phyloP scores from a whole-genome alignment of 2,329 filamentous ascomycete species.

The Sporothrix humicola region DNA sequence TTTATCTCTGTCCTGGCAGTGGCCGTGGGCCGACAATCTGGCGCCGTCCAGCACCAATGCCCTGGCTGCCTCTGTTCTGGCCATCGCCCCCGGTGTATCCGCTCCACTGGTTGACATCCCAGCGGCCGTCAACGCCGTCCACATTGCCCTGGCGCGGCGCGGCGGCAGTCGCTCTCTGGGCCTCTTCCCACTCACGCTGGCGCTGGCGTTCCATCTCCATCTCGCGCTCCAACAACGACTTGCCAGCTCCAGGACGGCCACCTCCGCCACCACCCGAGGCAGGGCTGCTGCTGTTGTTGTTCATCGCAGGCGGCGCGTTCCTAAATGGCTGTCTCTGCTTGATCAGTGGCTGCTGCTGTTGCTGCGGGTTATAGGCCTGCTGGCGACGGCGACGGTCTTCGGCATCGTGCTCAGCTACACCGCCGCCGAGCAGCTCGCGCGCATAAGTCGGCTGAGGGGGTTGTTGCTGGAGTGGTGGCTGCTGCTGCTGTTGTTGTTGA shows the following conservation, averaged over 20 bases:
- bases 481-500: slow-evolving; percentile 34
- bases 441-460: slow-evolving; percentile 52
- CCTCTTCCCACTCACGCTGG: slow-evolving; percentile 80
- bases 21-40: slow-evolving; percentile 82
- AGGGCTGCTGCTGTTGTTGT: slow-evolving; percentile 12
- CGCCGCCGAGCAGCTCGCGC: slow-evolving; percentile 60
- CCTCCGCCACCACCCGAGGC: neutral
- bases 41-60: slow-evolving; percentile 72
- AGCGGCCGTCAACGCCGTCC: slow-evolving; percentile 69
- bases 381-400: slow-evolving; percentile 64
- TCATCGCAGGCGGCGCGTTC: slow-evolving; percentile 16
- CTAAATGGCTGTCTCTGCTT: slow-evolving; percentile 31
- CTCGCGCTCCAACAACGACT: slow-evolving; percentile 76
- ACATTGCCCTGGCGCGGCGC: slow-evolving; percentile 65
- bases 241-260: slow-evolving; percentile 58
- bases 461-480: slow-evolving; percentile 36
- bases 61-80: slow-evolving; percentile 69
- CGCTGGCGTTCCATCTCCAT: slow-evolving; percentile 80
- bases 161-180: slow-evolving; percentile 68
- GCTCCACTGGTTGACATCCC: slow-evolving; percentile 78
- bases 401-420: slow-evolving; percentile 64
- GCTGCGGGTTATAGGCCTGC: slow-evolving; percentile 53
- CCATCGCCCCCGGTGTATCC: slow-evolving; percentile 77
- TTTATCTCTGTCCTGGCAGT: slow-evolving; percentile 52
- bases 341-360: slow-evolving; percentile 28